Conservation (phyloP, 2,329 filamentous ascomycete genomes). For the Epichloe amarillans region DNA sequence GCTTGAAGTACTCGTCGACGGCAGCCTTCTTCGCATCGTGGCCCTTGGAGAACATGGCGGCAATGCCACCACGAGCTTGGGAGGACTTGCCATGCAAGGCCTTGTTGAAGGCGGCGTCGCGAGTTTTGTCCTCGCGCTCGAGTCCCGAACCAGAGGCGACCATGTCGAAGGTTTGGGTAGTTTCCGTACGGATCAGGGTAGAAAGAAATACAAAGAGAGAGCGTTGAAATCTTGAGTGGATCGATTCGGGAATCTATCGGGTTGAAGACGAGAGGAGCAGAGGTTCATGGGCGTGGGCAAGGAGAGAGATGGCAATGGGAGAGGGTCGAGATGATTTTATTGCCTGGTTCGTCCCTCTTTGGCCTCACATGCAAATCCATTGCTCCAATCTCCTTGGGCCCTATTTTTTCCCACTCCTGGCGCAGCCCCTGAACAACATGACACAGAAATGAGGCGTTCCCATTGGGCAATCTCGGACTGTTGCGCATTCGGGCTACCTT, state of each 20-base stretch:
- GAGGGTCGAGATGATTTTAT: conserved; percentile 4
- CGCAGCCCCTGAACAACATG: conserved; percentile 4
- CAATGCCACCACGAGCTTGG: conserved; percentile 56
- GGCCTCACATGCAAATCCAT: conserved; percentile 1
- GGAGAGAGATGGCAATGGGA: not conserved
- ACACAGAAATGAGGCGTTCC: not conserved
- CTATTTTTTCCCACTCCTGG: conserved; percentile 2
- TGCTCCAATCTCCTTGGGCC: conserved; percentile 1
- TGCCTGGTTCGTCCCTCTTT: not conserved
- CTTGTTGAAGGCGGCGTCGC: conserved; percentile 86
- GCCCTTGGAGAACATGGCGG: conserved; percentile 79
- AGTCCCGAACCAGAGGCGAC: conserved; percentile 34
- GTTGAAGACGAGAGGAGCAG: conserved; percentile 2
- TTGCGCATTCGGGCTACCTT: not conserved
- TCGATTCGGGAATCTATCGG: not conserved
- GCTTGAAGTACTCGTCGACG: conserved; percentile 88
- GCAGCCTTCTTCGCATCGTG: conserved; percentile 61
- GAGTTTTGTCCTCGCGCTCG: conserved; percentile 69
- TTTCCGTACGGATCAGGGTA: not conserved
- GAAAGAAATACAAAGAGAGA: conserved; percentile 4
- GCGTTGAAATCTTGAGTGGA: not conserved
- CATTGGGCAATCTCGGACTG: conserved; percentile 6
- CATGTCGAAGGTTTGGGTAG: conserved; percentile 25
- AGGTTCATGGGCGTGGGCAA: not conserved
- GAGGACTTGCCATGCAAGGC: conserved; percentile 67